Base-by-base conservation (phyloP, 2,329 filamentous ascomycete species). In the Neospermospora avenae region DNA sequence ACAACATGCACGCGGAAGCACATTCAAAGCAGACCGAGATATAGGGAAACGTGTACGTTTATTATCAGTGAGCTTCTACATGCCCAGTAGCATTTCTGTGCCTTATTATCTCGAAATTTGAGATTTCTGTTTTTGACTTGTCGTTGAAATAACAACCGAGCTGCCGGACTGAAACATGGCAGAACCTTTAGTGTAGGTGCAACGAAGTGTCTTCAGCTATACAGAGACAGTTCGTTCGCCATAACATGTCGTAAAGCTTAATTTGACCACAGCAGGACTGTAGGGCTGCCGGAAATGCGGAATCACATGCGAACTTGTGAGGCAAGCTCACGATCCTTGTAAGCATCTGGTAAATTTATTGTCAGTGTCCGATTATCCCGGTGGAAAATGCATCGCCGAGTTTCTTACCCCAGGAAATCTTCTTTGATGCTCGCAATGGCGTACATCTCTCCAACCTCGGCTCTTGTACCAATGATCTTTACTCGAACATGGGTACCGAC, bases 401-500 rank as follows among this genome's bases (percentile, higher is more conserved):
- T 35, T 55, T 72, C 74, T 67, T 80, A 88, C 86, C 86, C 86
- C 42, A 89, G 80, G 71, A 87, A 89, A 71, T 89, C 86, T 72
- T 88, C 93, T 77, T 96, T 96, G 78, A 99, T 97, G 68, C 91
- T 98, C 62, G 93, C 95, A 74, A 99, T 96, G 39, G 93, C 95
- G 82, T 90, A 97, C 84, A 99, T 96, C 74, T 91, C 89, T 64
- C 91, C 91, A 55, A 98, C 91, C 74, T 98, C 95, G 65, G 90
- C 93, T 76, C 96, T 86, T 54, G 93, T 90, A 76, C 95, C 95
- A 69, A 97, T 91, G 65, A 99, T 88, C 78, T 97, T 97, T 66
- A 98, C 85, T 49, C 95, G 90, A 65, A 99, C 86, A 69, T 96
- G 93, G 16, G 93, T 96, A 51, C 92, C 91, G 61, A 92, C 91